These are phyloP conservation scores for Trichophyton benhamiae DNA, from an alignment of 2,329 filamentous ascomycete species.

Conservation along the genomic window DNA sequence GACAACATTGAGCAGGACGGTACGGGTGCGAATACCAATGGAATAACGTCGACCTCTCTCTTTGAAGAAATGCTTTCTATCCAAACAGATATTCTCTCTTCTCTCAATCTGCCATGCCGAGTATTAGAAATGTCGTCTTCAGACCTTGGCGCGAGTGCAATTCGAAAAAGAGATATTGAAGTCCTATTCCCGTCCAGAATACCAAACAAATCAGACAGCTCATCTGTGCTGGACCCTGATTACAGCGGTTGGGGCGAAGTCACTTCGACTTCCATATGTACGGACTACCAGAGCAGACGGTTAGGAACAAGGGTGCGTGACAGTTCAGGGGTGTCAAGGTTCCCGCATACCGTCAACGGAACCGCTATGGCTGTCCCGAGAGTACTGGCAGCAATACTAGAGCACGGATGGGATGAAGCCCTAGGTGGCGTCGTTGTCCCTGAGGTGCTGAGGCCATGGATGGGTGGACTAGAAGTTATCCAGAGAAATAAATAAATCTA, in stretches of 20 bases:
- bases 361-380: constrained; percentile 86
- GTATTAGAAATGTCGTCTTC: constrained; percentile 82
- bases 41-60: constrained; percentile 29
- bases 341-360: constrained; percentile 85
- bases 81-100: constrained; percentile 68
- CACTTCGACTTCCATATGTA: constrained; percentile 79
- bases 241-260: constrained; percentile 74
- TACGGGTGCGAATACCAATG: constrained; percentile 11
- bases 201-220: background rate
- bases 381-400: constrained; percentile 75
- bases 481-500: constrained; percentile 18
- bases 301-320: constrained; percentile 61
- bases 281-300: constrained; percentile 82
- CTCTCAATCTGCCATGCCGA: constrained; percentile 70
- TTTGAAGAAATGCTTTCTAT: constrained; percentile 81
- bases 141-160: constrained; percentile 81
- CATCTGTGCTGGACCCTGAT: background rate
- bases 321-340: constrained; percentile 42
- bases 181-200: constrained; percentile 69
- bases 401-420: constrained; percentile 75
- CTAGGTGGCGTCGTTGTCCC: constrained; percentile 59
- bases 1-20: constrained; percentile 17
- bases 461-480: constrained; percentile 63
- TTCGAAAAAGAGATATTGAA: constrained; percentile 84
- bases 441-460: constrained; percentile 66